A percentile compares a stretch with the other conserved stretches of the same genome.
Conservation (phyloP, 768 basidiomycete genomes). For the Mycena amicta region DNA sequence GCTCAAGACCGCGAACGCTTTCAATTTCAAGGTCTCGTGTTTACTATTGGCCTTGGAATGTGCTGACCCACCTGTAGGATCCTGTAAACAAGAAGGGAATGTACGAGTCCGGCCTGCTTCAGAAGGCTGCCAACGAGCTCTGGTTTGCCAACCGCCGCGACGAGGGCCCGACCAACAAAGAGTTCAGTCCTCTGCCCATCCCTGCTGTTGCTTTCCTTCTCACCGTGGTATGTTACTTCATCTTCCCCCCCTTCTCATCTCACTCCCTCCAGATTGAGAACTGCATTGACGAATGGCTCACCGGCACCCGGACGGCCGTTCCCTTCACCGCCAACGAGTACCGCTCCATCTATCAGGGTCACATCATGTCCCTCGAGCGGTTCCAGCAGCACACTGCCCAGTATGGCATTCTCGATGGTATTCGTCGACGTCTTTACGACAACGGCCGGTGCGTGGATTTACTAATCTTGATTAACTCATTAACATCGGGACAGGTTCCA, state of each 20-base stretch:
- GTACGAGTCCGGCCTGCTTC: slow-evolving; percentile 13
- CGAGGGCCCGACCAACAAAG: slow-evolving; percentile 14
- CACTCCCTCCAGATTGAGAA: slow-evolving; percentile 13
- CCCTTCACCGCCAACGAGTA: slow-evolving; percentile 21
- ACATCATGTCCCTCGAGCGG: slow-evolving; percentile 7
- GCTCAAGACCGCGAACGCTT: slow-evolving; percentile 15
- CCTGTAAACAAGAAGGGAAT: neutral
- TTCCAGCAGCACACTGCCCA: neutral
- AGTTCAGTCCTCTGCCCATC: slow-evolving; percentile 24
- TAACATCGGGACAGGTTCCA: slow-evolving; percentile 2
- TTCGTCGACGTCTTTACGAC: slow-evolving; percentile 10
- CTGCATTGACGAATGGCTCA: slow-evolving; percentile 21
- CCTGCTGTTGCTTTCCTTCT: neutral
- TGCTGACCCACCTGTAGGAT: neutral
- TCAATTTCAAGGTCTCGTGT: slow-evolving; percentile 17
- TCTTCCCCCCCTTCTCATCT: neutral
- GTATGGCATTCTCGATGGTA: slow-evolving; percentile 8
- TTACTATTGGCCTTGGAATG: neutral
- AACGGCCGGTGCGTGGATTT: slow-evolving; percentile 12
- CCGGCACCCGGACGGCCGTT: slow-evolving; percentile 15
- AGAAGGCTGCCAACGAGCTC: slow-evolving; percentile 17
- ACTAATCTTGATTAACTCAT: neutral
- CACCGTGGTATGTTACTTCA: neutral
- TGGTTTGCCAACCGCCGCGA: slow-evolving; percentile 24
- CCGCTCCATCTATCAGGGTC: slow-evolving; percentile 12